Percentiles rank a stretch among this genome's conserved stretches.
These are phyloP conservation scores for Gentiana macrophylla DNA, from an alignment of 257 asterid species.

Conservation along the genomic window DNA sequence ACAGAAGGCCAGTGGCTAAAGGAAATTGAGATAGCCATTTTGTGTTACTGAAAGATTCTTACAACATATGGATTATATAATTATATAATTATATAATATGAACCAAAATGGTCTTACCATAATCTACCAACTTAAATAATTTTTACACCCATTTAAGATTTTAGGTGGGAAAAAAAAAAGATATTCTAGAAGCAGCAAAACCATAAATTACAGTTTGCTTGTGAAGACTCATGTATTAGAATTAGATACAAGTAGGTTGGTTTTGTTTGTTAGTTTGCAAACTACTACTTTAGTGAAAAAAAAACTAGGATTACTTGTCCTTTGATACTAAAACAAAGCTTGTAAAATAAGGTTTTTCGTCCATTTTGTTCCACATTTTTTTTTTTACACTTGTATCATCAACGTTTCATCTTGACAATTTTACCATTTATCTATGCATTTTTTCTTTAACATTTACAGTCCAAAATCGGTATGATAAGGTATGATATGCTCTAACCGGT, in stretches of 20 bases:
- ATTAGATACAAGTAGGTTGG: neutral
- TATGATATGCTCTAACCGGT: too few relatives aligned
- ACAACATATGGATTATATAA: neutral
- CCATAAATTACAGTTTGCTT: neutral
- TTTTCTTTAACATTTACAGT: too few relatives aligned
- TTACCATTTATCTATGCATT: too few relatives aligned
- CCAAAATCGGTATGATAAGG: too few relatives aligned
- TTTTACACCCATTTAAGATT: neutral
- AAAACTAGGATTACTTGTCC: neutral
- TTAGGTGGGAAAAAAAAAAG: neutral
- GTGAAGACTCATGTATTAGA: neutral
- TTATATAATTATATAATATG: neutral
- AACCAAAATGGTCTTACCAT: too few relatives aligned
- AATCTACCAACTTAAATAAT: neutral
- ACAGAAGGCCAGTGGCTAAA: conserved; percentile 18
- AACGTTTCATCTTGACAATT: too few relatives aligned
- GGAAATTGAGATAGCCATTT: conserved; percentile 31
- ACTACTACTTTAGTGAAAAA: too few relatives aligned
- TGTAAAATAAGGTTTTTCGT: neutral
- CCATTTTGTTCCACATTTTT: too few relatives aligned
- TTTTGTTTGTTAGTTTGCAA: neutral
- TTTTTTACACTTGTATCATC: too few relatives aligned
- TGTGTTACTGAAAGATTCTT: conserved; percentile 1
- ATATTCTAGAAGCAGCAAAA: conserved; percentile 1
- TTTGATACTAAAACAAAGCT: conserved; percentile 3